Percentiles rank a stretch among this genome's conserved stretches.
Evolutionary conservation across 2,329 filamentous ascomycete species (phyloP).

Genomic region (Scedosporium dehoogii): DNA sequence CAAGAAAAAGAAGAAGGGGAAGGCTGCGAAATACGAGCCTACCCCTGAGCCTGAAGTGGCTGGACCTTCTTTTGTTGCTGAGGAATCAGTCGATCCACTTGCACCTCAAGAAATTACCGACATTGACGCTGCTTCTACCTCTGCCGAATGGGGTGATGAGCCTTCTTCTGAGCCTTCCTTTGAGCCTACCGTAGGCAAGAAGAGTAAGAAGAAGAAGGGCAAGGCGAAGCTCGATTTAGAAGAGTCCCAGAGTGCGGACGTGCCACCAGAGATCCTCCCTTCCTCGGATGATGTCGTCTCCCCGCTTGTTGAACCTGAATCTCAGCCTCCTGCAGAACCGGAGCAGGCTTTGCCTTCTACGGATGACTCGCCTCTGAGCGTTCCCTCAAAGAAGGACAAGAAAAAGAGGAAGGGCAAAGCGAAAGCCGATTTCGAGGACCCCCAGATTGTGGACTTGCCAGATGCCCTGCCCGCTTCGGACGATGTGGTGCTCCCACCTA

Average conservation of each 20-base stretch:
- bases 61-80: background rate
- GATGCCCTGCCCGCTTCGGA: too few species aligned
- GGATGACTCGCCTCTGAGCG: background rate
- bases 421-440: background rate
- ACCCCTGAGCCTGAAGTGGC: background rate
- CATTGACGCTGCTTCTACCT: background rate
- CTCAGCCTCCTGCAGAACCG: background rate
- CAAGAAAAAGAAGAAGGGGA: constrained; percentile 4
- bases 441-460: too few species aligned
- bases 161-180: background rate
- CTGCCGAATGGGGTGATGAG: constrained; percentile 1
- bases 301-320: background rate
- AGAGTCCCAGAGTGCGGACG: too few species aligned
- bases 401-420: background rate
- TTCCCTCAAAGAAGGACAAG: background rate
- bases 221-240: background rate
- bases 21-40: background rate
- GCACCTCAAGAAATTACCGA: background rate
- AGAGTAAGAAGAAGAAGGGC: constrained; percentile 21
- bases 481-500: background rate
- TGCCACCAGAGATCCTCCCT: too few species aligned
- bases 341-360: background rate
- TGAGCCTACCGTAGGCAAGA: constrained; percentile 21
- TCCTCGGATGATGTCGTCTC: background rate
- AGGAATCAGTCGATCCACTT: background rate